Evolutionary conservation across 345 rosid species (phyloP).

Genomic region (Bruguiera sexangula): DNA sequence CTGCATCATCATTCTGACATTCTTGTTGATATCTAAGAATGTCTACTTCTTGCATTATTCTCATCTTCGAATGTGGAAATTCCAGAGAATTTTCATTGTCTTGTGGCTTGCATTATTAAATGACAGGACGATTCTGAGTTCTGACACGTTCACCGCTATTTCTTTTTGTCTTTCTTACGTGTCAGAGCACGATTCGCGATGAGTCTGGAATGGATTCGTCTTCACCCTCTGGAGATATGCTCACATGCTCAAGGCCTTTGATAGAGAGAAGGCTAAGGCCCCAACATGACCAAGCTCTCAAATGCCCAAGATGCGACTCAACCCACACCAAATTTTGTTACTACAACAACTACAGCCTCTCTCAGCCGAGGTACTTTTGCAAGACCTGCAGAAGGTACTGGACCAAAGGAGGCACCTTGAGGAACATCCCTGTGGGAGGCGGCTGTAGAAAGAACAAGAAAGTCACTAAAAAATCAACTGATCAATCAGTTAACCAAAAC

Average conservation of each 20-base stretch:
- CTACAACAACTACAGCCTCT: conserved; percentile 97
- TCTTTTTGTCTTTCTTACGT: conserved; percentile 3
- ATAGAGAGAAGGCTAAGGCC: conserved; percentile 93
- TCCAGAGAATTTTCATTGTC: conserved; percentile 6
- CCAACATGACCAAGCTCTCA: conserved; percentile 81
- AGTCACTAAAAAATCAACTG: conserved; percentile 48
- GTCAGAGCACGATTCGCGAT: conserved; percentile 55
- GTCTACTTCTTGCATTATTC: neutral
- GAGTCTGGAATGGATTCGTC: conserved; percentile 63
- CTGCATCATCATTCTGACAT: neutral
- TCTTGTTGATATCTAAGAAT: conserved; percentile 9
- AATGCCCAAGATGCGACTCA: conserved; percentile 94
- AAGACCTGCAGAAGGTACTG: conserved; percentile 97
- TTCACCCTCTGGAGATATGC: conserved; percentile 82
- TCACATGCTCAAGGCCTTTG: conserved; percentile 76
- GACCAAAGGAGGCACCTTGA: conserved; percentile 93
- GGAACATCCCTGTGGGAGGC: conserved; percentile 97
- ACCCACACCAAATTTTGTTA: conserved; percentile 93
- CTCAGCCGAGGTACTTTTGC: conserved; percentile 98
- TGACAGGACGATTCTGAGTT: neutral
- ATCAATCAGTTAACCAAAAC: conserved; percentile 30
- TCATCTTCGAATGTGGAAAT: neutral
- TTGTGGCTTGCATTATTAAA: neutral
- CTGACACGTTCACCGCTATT: conserved; percentile 14
- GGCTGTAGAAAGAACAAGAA: conserved; percentile 94